phyloP scores from a whole-genome alignment of 2,329 filamentous ascomycete species.

The Cladosporium sp. region DNA sequence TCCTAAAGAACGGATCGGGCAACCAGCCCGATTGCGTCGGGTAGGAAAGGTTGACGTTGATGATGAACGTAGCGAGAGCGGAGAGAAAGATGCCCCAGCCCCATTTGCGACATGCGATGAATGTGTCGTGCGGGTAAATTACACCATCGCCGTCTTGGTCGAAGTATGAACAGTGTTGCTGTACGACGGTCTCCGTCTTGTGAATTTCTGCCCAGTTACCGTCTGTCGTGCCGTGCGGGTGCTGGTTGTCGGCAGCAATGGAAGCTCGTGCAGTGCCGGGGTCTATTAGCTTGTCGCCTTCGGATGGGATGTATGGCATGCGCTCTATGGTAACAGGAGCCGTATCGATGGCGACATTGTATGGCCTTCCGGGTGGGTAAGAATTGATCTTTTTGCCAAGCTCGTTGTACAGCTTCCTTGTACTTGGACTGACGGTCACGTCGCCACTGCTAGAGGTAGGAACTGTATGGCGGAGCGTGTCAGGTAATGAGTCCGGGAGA shows the following conservation, averaged over 20 bases:
- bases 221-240: conserved; percentile 41
- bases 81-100: conserved; percentile 45
- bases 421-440: background rate
- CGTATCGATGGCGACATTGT: conserved; percentile 18
- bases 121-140: conserved; percentile 49
- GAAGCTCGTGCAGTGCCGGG: conserved; percentile 40
- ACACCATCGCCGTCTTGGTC: conserved; percentile 50
- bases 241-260: conserved; percentile 36
- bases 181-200: conserved; percentile 38
- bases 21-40: conserved; percentile 39
- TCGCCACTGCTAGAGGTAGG: background rate
- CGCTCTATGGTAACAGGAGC: conserved; percentile 22
- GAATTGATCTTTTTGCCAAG: conserved; percentile 11
- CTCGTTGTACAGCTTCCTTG: conserved; percentile 2
- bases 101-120: conserved; percentile 41
- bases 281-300: conserved; percentile 21
- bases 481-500: no score
- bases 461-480: background rate
- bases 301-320: conserved; percentile 22
- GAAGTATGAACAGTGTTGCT: conserved; percentile 53
- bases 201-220: conserved; percentile 36
- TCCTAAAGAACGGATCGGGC: conserved; percentile 43
- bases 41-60: conserved; percentile 49
- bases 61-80: conserved; percentile 43
- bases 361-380: conserved; percentile 14